A percentile compares a stretch with the other conserved stretches of the same genome.
These are phyloP conservation scores for Papiliotrema fonsecae DNA, from an alignment of 1,284 basidiomycete genomes.

Conservation along the genomic window DNA sequence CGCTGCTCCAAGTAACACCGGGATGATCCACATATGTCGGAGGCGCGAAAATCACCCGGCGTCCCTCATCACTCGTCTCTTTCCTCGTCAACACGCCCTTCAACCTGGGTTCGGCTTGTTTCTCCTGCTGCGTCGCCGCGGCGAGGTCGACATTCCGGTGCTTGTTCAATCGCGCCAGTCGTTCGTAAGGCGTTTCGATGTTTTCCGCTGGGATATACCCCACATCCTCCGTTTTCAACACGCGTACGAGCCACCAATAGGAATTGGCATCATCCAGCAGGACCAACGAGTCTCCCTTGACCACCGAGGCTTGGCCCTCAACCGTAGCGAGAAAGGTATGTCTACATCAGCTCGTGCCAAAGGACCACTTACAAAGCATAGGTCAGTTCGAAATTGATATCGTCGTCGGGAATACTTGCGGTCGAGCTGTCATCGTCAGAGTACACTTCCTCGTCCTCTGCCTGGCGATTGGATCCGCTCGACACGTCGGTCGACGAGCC, in stretches of 20 bases:
- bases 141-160: slow-evolving; percentile 91
- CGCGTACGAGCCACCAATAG: slow-evolving; percentile 97
- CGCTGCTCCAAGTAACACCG: slow-evolving; percentile 61
- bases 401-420: slow-evolving; percentile 51
- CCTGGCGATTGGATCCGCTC: slow-evolving; percentile 3
- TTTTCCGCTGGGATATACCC: slow-evolving; percentile 99
- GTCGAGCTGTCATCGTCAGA: slow-evolving; percentile 42
- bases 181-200: slow-evolving; percentile 96
- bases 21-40: slow-evolving; percentile 54
- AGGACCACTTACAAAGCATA: slow-evolving; percentile 49
- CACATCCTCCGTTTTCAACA: slow-evolving; percentile 96
- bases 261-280: slow-evolving; percentile 94
- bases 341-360: slow-evolving; percentile 18
- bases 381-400: slow-evolving; percentile 53
- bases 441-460: slow-evolving; percentile 34
- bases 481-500: slow-evolving; percentile 4
- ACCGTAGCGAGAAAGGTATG: slow-evolving; percentile 94
- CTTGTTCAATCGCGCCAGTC: slow-evolving; percentile 92
- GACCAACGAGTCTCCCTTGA: slow-evolving; percentile 89
- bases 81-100: slow-evolving; percentile 22
- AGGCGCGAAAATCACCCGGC: slow-evolving; percentile 50
- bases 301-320: slow-evolving; percentile 92
- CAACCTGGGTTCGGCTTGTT: slow-evolving; percentile 26
- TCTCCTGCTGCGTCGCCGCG: slow-evolving; percentile 30
- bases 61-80: slow-evolving; percentile 11